These are phyloP conservation scores for Ganoderma boninense DNA, from an alignment of 1,284 basidiomycete species.

Conservation along the genomic window DNA sequence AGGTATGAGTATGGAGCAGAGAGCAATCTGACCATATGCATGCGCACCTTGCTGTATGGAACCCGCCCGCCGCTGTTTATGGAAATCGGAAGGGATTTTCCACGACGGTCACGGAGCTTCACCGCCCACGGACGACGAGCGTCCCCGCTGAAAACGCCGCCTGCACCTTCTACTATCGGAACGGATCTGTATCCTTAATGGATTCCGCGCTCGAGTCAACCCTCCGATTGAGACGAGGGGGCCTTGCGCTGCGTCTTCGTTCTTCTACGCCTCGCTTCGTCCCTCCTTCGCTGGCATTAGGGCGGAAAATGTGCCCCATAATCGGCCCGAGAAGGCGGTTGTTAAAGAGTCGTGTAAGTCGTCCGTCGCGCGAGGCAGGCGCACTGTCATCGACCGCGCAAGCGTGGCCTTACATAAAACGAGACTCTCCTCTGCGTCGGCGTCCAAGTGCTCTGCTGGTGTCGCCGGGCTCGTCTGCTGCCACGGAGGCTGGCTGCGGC, in stretches of 20 bases:
- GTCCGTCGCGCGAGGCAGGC: constrained; percentile 23
- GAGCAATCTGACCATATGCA: constrained; percentile 10
- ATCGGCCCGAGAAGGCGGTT: constrained; percentile 27
- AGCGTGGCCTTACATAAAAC: constrained; percentile 31
- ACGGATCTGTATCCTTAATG: constrained; percentile 29
- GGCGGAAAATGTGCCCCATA: constrained; percentile 8
- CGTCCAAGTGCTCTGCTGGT: constrained; percentile 18
- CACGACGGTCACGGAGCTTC: constrained; percentile 27
- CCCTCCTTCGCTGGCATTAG: constrained; percentile 9
- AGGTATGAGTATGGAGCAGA: constrained; percentile 7
- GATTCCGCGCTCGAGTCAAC: constrained; percentile 21
- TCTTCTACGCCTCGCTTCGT: constrained; percentile 1
- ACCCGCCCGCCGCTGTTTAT: constrained; percentile 2
- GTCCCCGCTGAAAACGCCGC: constrained; percentile 5
- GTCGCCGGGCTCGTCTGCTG: constrained; percentile 18
- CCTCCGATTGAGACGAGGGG: not conserved
- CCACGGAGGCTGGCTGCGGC: constrained; percentile 1
- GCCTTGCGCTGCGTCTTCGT: constrained; percentile 8
- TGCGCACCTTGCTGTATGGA: constrained; percentile 2
- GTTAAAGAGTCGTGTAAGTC: constrained; percentile 25
- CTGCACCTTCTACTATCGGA: constrained; percentile 28
- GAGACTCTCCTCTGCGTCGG: constrained; percentile 29
- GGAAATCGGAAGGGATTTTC: constrained; percentile 18
- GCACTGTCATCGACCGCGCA: constrained; percentile 27
- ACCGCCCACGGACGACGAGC: constrained; percentile 3